Base-by-base conservation (phyloP, 2,329 filamentous ascomycete species). In the Penicillium frequentans region DNA sequence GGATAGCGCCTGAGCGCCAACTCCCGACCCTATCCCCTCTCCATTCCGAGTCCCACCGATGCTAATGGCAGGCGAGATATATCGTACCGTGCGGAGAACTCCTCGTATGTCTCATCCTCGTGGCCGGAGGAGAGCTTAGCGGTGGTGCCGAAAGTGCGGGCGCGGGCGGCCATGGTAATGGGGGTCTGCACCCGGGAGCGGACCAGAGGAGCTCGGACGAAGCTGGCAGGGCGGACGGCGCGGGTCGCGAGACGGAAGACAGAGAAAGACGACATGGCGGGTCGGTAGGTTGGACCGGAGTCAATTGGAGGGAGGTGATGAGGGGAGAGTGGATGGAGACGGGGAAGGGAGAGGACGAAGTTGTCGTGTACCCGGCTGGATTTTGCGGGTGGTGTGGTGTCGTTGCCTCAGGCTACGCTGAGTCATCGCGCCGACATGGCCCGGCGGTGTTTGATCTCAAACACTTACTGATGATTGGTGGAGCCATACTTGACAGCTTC, bases 71-170 rank as follows among this genome's bases (percentile, higher is more conserved):
- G 52, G 35, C 56, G 46, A 51, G 50, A 43, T 42, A 52, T 58
- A 62, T 67, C 82, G 68, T 90, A 99, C 95, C 95, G 93, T 72
- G 92, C 90, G 80, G 90, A 92, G 81, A 99, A 99, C 83, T 98
- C 93, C 84, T 99, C 95, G 71, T 96, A 99, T 72, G 90, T 96
- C 87, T 99, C 95, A 80, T 99, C 95, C 74, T 88, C 86, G 79
- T 96, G 90, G 73, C 84, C 81, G 64, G 79, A 80, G 66, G 78
- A 79, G 70, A 82, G 83, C 69, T 83, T 83, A 70, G 85, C 82
- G 63, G 78, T 77, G 56, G 79, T 78, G 68, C 74, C 77, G 72
- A 79, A 80, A 73, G 86, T 89, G 83, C 84, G 88, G 81, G 89
- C 88, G 71, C 81, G 79, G 70, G 80, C 78, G 70, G 79, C 77